phyloP scores from a whole-genome alignment of 345 rosid genomes.

The Citrus glauca region DNA sequence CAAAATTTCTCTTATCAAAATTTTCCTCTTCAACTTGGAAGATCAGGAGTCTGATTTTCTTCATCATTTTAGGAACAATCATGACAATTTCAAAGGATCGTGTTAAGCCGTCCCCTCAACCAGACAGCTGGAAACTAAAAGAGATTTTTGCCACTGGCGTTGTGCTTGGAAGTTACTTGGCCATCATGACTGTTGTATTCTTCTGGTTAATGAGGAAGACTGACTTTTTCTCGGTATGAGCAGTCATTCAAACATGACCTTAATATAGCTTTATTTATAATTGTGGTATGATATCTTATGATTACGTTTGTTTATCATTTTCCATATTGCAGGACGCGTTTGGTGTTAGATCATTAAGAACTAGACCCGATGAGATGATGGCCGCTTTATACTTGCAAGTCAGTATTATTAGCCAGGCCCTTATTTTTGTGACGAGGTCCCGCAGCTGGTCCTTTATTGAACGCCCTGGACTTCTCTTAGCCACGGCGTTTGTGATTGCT shows the following conservation, averaged over 20 bases:
- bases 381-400: conserved; percentile 87
- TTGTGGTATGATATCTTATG: neutral
- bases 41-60: conserved; percentile 9
- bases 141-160: conserved; percentile 79
- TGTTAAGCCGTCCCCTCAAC: conserved; percentile 84
- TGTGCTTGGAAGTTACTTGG: conserved; percentile 81
- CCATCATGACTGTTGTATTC: conserved; percentile 78
- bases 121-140: conserved; percentile 88
- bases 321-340: conserved; percentile 46
- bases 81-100: conserved; percentile 89
- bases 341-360: conserved; percentile 41
- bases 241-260: neutral
- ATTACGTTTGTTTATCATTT: neutral
- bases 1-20: neutral
- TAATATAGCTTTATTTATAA: neutral
- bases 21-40: neutral
- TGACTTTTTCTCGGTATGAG: conserved; percentile 64
- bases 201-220: conserved; percentile 82
- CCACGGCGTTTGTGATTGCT: conserved; percentile 57
- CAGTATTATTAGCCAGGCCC: conserved; percentile 83
- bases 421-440: conserved; percentile 83
- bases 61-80: conserved; percentile 56
- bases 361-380: conserved; percentile 47
- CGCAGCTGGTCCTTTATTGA: conserved; percentile 84
- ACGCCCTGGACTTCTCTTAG: conserved; percentile 71